Evolutionary conservation across 2,329 filamentous ascomycete genomes (phyloP).

Genomic region (Talaromyces sp.): DNA sequence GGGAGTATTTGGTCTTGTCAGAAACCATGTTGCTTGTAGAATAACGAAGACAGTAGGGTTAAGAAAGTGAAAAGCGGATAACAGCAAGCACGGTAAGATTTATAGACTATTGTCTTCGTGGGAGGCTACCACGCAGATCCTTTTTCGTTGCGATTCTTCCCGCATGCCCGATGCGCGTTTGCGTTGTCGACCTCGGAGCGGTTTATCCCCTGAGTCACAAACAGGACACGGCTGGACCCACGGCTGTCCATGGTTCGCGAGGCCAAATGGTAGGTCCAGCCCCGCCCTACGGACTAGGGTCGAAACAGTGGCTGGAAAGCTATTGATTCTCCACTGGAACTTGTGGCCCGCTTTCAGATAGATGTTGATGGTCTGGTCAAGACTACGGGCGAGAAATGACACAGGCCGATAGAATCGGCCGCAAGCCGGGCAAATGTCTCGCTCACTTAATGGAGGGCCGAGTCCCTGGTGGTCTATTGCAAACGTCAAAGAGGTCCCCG

Average conservation of each 20-base stretch:
- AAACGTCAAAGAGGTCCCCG: not conserved
- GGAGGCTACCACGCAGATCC: not conserved
- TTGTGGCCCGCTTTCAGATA: slow-evolving; percentile 14
- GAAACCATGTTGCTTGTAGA: not conserved
- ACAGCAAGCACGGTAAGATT: not conserved
- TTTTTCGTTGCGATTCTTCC: slow-evolving; percentile 1
- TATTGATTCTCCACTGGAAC: slow-evolving; percentile 15
- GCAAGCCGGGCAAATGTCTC: slow-evolving; percentile 14
- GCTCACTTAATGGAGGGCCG: slow-evolving; percentile 9
- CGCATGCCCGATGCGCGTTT: slow-evolving; percentile 8
- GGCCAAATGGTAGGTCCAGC: slow-evolving; percentile 14
- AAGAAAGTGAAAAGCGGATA: not conserved
- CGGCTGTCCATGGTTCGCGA: slow-evolving; percentile 13
- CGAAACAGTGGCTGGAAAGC: slow-evolving; percentile 15
- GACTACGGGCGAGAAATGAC: slow-evolving; percentile 12
- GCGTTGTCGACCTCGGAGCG: not conserved
- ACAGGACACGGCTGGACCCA: slow-evolving; percentile 6
- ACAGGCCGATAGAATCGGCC: slow-evolving; percentile 14
- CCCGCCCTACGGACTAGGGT: slow-evolving; percentile 11
- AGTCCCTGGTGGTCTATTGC: not conserved
- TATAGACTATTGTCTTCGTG: not conserved
- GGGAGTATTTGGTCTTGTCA: not conserved
- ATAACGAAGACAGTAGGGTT: not conserved
- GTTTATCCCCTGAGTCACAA: slow-evolving; percentile 9
- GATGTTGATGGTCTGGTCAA: slow-evolving; percentile 15